These are phyloP conservation scores for Asterophora parasitica DNA, from an alignment of 768 basidiomycete species.

Conservation along the genomic window DNA sequence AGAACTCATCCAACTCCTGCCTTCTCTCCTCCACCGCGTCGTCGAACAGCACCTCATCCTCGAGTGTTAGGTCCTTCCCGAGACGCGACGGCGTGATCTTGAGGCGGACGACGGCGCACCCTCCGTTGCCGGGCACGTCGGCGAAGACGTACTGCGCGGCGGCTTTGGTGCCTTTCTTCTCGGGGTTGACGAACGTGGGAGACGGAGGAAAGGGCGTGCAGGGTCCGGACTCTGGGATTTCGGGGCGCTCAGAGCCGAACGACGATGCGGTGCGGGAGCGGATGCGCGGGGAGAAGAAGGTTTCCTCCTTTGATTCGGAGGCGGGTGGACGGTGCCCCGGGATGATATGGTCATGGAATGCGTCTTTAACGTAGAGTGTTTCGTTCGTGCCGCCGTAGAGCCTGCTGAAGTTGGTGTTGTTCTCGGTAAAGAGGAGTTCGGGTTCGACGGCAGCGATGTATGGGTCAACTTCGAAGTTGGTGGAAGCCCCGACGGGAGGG, in stretches of 20 bases:
- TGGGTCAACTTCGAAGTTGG: constrained; percentile 57
- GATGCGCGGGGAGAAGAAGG: constrained; percentile 44
- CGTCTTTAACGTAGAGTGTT: constrained; percentile 87
- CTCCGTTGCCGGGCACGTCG: constrained; percentile 85
- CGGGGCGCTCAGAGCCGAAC: constrained; percentile 33
- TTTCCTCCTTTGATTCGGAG: constrained; percentile 38
- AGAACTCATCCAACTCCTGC: constrained; percentile 96
- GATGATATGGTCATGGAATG: constrained; percentile 97
- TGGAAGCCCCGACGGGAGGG: constrained; percentile 76
- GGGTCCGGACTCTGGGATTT: constrained; percentile 47
- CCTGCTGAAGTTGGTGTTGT: constrained; percentile 92
- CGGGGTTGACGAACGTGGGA: constrained; percentile 75
- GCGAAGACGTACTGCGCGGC: constrained; percentile 88
- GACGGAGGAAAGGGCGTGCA: constrained; percentile 55
- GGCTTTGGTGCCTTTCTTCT: constrained; percentile 84
- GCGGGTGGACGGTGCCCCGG: constrained; percentile 69
- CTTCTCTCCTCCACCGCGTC: constrained; percentile 85
- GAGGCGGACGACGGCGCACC: constrained; percentile 90
- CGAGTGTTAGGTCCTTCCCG: constrained; percentile 72
- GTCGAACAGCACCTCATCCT: constrained; percentile 89
- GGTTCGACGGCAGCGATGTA: constrained; percentile 72
- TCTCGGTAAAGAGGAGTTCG: constrained; percentile 90
- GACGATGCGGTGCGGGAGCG: constrained; percentile 45
- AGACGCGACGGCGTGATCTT: constrained; percentile 80
- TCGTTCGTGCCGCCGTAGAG: constrained; percentile 87